Evolutionary conservation across 768 basidiomycete species (phyloP).

Genomic region (Lentinula lateritia): DNA sequence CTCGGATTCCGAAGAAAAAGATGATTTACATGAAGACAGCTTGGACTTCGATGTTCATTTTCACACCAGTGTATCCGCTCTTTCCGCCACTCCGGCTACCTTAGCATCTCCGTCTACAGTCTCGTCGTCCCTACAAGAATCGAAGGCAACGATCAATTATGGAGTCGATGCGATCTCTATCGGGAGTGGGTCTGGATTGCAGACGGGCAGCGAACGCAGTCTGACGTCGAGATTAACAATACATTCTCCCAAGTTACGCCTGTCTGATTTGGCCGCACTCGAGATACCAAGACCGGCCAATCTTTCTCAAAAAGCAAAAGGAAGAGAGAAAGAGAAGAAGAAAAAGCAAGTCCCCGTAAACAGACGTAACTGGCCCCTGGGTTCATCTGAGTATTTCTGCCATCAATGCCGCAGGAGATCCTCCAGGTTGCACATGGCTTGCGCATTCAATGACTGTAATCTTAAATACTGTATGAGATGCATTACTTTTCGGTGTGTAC

Average conservation of each 20-base stretch:
- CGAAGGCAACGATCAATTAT: neutral
- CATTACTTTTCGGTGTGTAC: neutral
- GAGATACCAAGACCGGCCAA: no score
- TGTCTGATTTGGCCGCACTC: no score
- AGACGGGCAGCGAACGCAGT: neutral
- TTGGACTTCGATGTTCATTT: neutral
- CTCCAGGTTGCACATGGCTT: neutral
- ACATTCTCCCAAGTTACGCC: no score
- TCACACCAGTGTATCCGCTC: neutral
- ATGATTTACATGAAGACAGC: neutral
- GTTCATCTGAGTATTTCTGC: neutral
- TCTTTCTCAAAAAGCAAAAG: no score
- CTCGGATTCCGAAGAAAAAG: neutral
- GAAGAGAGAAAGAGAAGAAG: neutral
- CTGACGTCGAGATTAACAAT: no score
- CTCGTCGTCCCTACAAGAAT: neutral
- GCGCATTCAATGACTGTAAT: neutral
- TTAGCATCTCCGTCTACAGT: neutral
- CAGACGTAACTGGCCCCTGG: neutral
- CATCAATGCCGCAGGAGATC: neutral
- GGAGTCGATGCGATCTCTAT: neutral
- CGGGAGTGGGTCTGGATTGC: neutral
- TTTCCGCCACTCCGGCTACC: neutral
- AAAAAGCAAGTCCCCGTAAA: no score
- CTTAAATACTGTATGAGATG: neutral